These are phyloP conservation scores for Dryas integrifolia DNA, from an alignment of 331 rosid genomes.

Conservation along the genomic window DNA sequence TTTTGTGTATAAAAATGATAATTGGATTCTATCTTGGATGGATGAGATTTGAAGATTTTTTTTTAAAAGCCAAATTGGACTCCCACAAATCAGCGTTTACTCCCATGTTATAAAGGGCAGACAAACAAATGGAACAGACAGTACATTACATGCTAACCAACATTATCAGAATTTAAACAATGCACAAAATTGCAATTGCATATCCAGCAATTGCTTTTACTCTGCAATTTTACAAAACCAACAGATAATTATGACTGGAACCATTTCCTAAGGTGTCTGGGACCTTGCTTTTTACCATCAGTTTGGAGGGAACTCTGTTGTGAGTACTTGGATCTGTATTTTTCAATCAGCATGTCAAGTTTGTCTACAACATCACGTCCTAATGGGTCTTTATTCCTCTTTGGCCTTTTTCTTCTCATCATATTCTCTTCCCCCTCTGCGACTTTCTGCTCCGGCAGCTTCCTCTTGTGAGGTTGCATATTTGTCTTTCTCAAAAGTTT, in stretches of 20 bases:
- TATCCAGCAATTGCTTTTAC: neutral
- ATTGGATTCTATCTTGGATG: no score
- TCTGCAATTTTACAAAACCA: neutral
- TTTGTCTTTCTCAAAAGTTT: constrained; percentile 28
- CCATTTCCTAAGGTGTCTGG: constrained; percentile 80
- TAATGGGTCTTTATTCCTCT: constrained; percentile 58
- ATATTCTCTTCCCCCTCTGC: constrained; percentile 31
- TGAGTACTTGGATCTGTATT: constrained; percentile 72
- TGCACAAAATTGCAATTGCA: constrained; percentile 4
- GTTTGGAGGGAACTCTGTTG: constrained; percentile 38
- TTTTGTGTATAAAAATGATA: no score
- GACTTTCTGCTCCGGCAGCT: constrained; percentile 41
- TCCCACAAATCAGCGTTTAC: no score
- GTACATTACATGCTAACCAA: neutral
- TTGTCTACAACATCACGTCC: constrained; percentile 70
- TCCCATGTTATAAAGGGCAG: no score
- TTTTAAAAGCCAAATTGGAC: no score
- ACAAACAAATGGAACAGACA: neutral
- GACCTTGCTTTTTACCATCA: constrained; percentile 47
- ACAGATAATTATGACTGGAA: constrained; percentile 42
- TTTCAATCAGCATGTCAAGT: constrained; percentile 88
- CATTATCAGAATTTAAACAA: neutral
- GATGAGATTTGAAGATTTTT: no score
- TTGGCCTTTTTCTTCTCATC: constrained; percentile 42
- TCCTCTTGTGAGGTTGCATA: constrained; percentile 46